phyloP scores from a whole-genome alignment of 2,329 filamentous ascomycete species.

The Teratosphaeriaceae sp. region DNA sequence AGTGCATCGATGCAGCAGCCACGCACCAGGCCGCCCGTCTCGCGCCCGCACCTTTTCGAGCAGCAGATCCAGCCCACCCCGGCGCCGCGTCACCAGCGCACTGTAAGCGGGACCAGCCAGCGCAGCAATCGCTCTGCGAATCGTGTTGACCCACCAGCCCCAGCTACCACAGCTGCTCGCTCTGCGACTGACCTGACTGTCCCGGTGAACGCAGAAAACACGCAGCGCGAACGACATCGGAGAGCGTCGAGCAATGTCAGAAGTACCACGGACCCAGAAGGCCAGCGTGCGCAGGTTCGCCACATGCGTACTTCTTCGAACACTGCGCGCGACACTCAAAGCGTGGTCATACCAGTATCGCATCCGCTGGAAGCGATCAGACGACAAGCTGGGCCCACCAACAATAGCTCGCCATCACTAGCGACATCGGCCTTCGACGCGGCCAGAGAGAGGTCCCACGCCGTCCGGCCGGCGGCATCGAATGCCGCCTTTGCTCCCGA shows the following conservation, averaged over 20 bases:
- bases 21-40: slow-evolving; percentile 36
- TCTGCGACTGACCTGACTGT: slow-evolving; percentile 64
- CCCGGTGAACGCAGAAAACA: too few relatives aligned
- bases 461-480: too few relatives aligned
- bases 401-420: slow-evolving; percentile 16
- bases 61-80: slow-evolving; percentile 28
- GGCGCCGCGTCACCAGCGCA: slow-evolving; percentile 33
- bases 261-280: slow-evolving; percentile 36
- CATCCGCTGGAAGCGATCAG: slow-evolving; percentile 12
- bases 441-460: not conserved
- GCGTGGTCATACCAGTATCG: slow-evolving; percentile 3
- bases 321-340: not conserved
- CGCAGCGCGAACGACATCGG: slow-evolving; percentile 23
- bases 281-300: slow-evolving; percentile 16
- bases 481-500: too few relatives aligned
- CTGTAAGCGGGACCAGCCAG: slow-evolving; percentile 34
- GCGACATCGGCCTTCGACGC: not conserved
- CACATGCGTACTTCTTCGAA: slow-evolving; percentile 15
- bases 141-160: slow-evolving; percentile 38
- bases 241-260: slow-evolving; percentile 37
- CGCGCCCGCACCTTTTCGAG: slow-evolving; percentile 40
- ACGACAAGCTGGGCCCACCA: slow-evolving; percentile 7
- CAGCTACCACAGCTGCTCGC: slow-evolving; percentile 47
- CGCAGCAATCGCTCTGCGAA: slow-evolving; percentile 22
- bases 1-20: slow-evolving; percentile 23